Base-by-base conservation (phyloP, 2,329 filamentous ascomycete species). In the Hypoxylon sp. region DNA sequence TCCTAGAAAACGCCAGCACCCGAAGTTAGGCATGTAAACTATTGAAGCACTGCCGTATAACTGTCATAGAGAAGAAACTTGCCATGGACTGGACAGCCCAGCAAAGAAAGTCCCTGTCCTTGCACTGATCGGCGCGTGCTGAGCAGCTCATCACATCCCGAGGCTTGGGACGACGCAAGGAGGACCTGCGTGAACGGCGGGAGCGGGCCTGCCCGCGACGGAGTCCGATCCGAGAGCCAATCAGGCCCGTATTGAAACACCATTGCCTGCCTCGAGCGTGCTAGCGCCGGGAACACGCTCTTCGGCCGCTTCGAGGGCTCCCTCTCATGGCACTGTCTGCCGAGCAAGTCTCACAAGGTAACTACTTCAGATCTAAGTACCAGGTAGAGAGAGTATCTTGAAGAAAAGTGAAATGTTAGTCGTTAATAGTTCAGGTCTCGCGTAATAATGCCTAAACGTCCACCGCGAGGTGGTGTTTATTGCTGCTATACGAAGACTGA, bases 151-250 rank as follows among this genome's bases (percentile, higher is more conserved):
- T 40, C 42, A 18, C 17, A 35, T 51, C n/a, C n/a, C n/a, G 27
- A 40, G 17, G 29, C 33, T 13, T 41, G 37, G 27, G 21, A 33
- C 21, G 41, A 58, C 20, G 55, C 42, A 58, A 61, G 58, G 47
- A 38, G 33, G n/a, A 31, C 18, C 26, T 42, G 18, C 10, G 37
- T 13, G 11, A 21, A 29, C 11, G 13, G 38, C 26, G 26, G 38
- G 40, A 24, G 15, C 10, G n/a, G 37, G 18, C 6, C 33, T n/a
- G n/a, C 6, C 31, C 31, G n/a, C 15, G 6, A 15, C 31, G 15
- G 31, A 9, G 31, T 4, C 8, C 3, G 4, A n/a, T 15, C 31
- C 31, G 31, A n/a, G 7, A 18, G 31, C 31, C 31, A 35, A 35
- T 35, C 7, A 9, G 7, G 31, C 10, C 10, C n/a, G 6, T 18